Evolutionary conservation across 2,329 filamentous ascomycete genomes (phyloP), one percentile per base, ranked within the genome.

Genomic region (Aspergillus sp.): DNA sequence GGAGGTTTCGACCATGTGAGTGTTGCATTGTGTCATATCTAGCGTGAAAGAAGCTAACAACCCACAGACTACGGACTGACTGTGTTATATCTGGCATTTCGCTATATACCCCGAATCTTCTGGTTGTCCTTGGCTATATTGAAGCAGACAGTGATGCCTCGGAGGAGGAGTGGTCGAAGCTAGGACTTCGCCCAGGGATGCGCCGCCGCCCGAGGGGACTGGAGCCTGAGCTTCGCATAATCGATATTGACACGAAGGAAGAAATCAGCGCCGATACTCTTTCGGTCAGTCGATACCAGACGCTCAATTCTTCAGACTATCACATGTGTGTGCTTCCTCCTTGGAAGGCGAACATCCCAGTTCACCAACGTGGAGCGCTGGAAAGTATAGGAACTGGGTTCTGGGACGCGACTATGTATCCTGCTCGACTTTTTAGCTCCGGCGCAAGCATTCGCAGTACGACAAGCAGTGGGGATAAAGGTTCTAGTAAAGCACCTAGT

Each of bases 41-140:
- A 24, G 30, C 14, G 33, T 17, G 11, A 10, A 8, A 10, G 7
- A 42, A 68, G 57, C 69, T 68, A 43, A 67, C 48, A 11, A 45
- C n/a, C 47, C 22, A 22, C 16, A 92, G 88, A 73, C 83, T 97
- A 73, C 89, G 91, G 66, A 95, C 94, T 74, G 94, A 99, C 76
- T 97, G 94, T 79, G 91, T 96, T 71, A 90, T 99, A 78, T 96
- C 94, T 69, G 94, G 94, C 65, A 88, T 99, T 73, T 95, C 93
- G 59, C 81, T 99, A 73, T 97, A 96, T 84, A 96, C 91, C 68
- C 90, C 90, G 68, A 94, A 84, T 67, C 80, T 96, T 61, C 81
- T 99, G 72, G 83, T 96, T 64, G 88, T 97, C 65, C 87, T 99
- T 75, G 92, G 92, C 67, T 96, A 95, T 74, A 86, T 91, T 65